A percentile compares a stretch with the other conserved stretches of the same genome.
Evolutionary conservation across 78 protist species (phyloP).

Genomic region (Cavenderia fasciculata): DNA sequence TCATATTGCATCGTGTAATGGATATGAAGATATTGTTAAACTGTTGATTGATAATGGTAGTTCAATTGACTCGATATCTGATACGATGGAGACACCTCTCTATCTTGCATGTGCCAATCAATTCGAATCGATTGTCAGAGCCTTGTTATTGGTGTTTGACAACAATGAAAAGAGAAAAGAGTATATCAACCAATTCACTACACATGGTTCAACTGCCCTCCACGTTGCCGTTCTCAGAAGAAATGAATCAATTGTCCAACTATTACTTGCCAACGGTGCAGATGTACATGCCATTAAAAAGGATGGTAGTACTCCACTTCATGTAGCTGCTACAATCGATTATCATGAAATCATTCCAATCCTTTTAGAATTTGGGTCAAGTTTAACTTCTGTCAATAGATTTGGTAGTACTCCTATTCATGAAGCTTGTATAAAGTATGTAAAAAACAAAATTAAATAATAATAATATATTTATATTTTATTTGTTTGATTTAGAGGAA

Average conservation of each 20-base stretch:
- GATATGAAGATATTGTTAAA: slow-evolving; percentile 17
- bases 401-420: slow-evolving; percentile 65
- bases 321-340: slow-evolving; percentile 15
- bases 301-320: slow-evolving; percentile 59
- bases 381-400: neutral
- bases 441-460: too few species aligned
- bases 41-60: neutral
- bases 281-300: slow-evolving; percentile 25
- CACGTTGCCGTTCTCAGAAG: slow-evolving; percentile 20
- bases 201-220: slow-evolving; percentile 47
- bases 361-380: neutral
- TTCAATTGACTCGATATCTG: neutral
- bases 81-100: slow-evolving; percentile 11
- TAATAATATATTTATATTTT: too few species aligned
- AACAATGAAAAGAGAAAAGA: neutral
- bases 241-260: neutral
- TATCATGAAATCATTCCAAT: neutral
- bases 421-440: slow-evolving; percentile 66
- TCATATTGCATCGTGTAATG: slow-evolving; percentile 59
- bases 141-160: neutral
- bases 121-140: slow-evolving; percentile 3
- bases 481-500: too few species aligned
- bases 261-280: slow-evolving; percentile 42
- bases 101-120: slow-evolving; percentile 30
- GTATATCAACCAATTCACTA: slow-evolving; percentile 17